Conservation (phyloP, 2,329 filamentous ascomycete genomes). For the Aaosphaeria pasadenensis region DNA sequence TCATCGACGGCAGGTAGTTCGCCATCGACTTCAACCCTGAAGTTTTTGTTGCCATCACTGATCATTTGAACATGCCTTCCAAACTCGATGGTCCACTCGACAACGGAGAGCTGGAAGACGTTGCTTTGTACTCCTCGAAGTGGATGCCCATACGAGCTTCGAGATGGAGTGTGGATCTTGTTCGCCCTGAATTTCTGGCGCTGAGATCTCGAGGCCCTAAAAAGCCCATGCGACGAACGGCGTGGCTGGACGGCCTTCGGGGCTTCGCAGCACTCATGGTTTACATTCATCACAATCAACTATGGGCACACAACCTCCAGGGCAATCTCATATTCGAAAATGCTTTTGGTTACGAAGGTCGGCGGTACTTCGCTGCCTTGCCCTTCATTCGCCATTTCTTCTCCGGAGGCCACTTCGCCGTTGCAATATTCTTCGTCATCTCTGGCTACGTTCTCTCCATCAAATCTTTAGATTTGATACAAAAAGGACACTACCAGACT, state of each 20-base stretch:
- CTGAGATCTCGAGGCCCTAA: constrained; percentile 17
- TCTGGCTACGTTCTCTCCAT: constrained; percentile 53
- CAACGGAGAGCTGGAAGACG: constrained; percentile 20
- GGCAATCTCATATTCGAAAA: constrained; percentile 45
- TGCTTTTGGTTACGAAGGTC: constrained; percentile 26
- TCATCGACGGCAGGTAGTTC: too few species aligned
- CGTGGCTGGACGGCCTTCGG: constrained; percentile 59
- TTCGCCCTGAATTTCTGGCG: constrained; percentile 29
- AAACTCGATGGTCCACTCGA: constrained; percentile 28
- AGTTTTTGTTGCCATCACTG: neutral
- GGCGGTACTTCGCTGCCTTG: constrained; percentile 29
- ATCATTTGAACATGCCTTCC: constrained; percentile 19
- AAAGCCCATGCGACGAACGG: constrained; percentile 22
- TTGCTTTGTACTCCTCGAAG: constrained; percentile 15
- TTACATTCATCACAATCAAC: constrained; percentile 55
- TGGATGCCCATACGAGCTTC: constrained; percentile 26
- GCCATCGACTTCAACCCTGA: too few species aligned
- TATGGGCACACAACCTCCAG: constrained; percentile 47
- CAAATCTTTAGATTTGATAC: constrained; percentile 45
- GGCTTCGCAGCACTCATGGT: constrained; percentile 67
- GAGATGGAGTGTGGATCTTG: constrained; percentile 27
- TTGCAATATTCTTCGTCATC: constrained; percentile 53
- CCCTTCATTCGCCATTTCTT: constrained; percentile 51
- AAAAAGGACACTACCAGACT: constrained; percentile 37
- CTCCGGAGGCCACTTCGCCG: constrained; percentile 50